Evolutionary conservation across 371 early-diverging fungal genomes (phyloP), one percentile per base, ranked within the genome.

Genomic region (Actinomucor elegans): DNA sequence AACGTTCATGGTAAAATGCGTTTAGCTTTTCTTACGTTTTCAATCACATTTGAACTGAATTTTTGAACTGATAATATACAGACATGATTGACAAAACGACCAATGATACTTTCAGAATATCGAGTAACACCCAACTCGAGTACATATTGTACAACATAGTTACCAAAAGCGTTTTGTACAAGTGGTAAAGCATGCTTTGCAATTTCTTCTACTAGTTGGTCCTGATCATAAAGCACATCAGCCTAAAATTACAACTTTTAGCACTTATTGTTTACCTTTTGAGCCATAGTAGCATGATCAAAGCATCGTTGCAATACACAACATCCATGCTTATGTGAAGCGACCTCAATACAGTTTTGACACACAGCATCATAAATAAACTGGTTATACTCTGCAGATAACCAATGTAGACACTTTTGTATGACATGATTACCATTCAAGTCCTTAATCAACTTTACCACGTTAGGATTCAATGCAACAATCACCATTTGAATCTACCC

Each of bases 381-480:
- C 80, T 93, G 88, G 54, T 91, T 91, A 58, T 92, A 72, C 48
- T 84, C 81, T 4, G 84, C 66, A 4, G 82, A 73, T 33, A 94
- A 65, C 18, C 82, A 75, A 61, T 88, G 87, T 37, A 99, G 81
- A 59, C 95, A 96, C 70, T 97, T 98, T 75, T 99, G 99, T 45
- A 99, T 89, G 18, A 98, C 98, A 65, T 99, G 99, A 73, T 99
- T 99, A 44, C 99, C 98, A 66, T 99, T 99, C 36, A 97, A 81
- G 63, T 97, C 97, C 59, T 94, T 91, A 56, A 98, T 93, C 44
- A 98, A 66, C 12, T 86, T 75, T 8, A 95, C 91, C 2, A 95
- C 90, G 55, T 88, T 83, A 14, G 81, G 76, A 48, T 81, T 75
- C 17, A 98, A 71, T 20, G 95, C 90, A 11, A 61, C 61, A 11